These are phyloP conservation scores for Phalaenopsis aphrodite DNA, from an alignment of 106 monocot species.

Conservation along the genomic window DNA sequence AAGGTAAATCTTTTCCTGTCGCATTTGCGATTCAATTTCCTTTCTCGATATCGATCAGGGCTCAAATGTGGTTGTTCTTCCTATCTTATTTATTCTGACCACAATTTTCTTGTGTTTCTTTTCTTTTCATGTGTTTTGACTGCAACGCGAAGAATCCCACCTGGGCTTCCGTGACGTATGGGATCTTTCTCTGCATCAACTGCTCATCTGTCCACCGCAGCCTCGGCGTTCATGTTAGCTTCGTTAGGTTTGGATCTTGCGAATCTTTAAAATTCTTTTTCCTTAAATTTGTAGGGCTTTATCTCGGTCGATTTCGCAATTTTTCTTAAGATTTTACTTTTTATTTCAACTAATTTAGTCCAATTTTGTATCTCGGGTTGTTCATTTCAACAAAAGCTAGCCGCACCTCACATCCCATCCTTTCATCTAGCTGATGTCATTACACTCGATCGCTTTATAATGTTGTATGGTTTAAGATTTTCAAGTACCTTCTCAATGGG, in stretches of 20 bases:
- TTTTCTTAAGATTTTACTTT: neutral
- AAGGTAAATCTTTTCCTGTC: slow-evolving; percentile 28
- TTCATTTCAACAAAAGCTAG: neutral
- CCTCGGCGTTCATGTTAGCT: slow-evolving; percentile 78
- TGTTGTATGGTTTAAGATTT: too few relatives aligned
- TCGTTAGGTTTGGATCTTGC: slow-evolving; percentile 40
- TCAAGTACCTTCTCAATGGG: too few relatives aligned
- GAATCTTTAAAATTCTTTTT: too few relatives aligned
- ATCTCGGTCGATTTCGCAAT: neutral
- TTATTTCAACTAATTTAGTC: neutral
- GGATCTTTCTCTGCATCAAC: slow-evolving; percentile 83
- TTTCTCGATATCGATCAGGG: neutral
- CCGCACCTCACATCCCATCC: neutral
- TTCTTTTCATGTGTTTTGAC: slow-evolving; percentile 59
- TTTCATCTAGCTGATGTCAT: too few relatives aligned
- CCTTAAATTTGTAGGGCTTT: neutral
- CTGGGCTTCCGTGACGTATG: slow-evolving; percentile 85
- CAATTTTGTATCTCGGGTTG: neutral
- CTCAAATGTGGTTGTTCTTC: neutral
- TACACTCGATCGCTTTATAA: too few relatives aligned
- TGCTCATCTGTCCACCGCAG: slow-evolving; percentile 72
- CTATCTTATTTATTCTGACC: neutral
- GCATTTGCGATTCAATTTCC: neutral
- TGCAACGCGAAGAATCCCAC: slow-evolving; percentile 82
- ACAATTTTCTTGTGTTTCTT: neutral